These are phyloP conservation scores for Coemansia reversa DNA, from an alignment of 192 early-diverging fungal genomes.

Conservation along the genomic window DNA sequence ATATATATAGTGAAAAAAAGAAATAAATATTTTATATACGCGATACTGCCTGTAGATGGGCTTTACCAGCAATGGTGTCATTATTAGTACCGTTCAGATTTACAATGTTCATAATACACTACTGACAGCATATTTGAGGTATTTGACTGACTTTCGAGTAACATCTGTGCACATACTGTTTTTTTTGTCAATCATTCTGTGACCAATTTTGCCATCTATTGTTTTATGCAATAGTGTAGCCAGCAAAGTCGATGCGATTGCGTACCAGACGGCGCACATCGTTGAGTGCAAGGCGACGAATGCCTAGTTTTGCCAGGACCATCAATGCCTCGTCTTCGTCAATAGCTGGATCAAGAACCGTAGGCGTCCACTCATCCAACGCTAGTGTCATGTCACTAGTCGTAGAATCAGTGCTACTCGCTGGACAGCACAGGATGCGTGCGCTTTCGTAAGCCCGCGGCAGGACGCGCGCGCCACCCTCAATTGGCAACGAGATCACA, in stretches of 20 bases:
- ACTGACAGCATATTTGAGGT: too few species aligned
- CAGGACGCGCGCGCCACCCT: conserved; percentile 8
- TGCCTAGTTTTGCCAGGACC: conserved; percentile 40
- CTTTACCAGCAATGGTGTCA: too few species aligned
- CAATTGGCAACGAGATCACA: conserved; percentile 9
- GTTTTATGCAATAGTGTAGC: background rate
- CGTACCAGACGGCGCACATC: conserved; percentile 31
- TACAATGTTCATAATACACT: too few species aligned
- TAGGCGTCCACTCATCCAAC: conserved; percentile 32
- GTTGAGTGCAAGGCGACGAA: conserved; percentile 22
- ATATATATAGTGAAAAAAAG: too few species aligned
- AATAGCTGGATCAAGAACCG: conserved; percentile 14
- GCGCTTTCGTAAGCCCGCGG: conserved; percentile 26
- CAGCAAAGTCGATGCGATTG: conserved; percentile 31
- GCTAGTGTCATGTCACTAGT: conserved; percentile 20
- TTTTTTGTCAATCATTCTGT: too few species aligned
- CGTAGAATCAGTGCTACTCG: conserved; percentile 11
- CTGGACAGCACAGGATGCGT: conserved; percentile 17
- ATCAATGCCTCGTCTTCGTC: conserved; percentile 24
- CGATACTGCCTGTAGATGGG: too few species aligned
- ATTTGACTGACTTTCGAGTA: too few species aligned
- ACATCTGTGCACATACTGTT: too few species aligned
- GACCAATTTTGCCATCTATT: too few species aligned
- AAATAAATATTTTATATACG: too few species aligned
- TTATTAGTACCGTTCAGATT: too few species aligned